A percentile compares a stretch with the other conserved stretches of the same genome.
These are phyloP conservation scores for Soucietia sequanensis DNA, from an alignment of 805 yeast genomes.

Conservation along the genomic window DNA sequence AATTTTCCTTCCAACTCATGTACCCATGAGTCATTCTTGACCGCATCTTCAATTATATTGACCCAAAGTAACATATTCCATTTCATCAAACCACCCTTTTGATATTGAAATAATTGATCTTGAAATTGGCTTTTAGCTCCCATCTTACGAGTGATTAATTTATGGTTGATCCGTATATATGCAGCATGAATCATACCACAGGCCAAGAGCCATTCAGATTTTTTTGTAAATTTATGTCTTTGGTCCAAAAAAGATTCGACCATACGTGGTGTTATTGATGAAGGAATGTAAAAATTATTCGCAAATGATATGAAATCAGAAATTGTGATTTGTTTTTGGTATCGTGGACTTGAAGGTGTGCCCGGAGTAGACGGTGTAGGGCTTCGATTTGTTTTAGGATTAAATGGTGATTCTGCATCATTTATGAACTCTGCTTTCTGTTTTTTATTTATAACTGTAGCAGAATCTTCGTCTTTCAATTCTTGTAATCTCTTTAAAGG, in stretches of 20 bases:
- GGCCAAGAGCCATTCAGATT: conserved; percentile 66
- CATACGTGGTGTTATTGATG: conserved; percentile 47
- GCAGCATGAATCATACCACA: conserved; percentile 66
- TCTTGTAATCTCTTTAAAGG: conserved; percentile 37
- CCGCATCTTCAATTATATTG: conserved; percentile 50
- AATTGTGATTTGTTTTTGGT: conserved; percentile 25
- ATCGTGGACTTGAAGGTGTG: conserved; percentile 6
- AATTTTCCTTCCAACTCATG: conserved; percentile 49
- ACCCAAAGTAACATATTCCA: conserved; percentile 54
- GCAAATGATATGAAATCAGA: conserved; percentile 47
- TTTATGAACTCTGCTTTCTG: conserved; percentile 6
- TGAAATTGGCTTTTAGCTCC: conserved; percentile 50
- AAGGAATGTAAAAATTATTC: conserved; percentile 63
- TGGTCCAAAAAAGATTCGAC: conserved; percentile 50
- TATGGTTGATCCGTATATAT: conserved; percentile 52
- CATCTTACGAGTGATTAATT: conserved; percentile 42
- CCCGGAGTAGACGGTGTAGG: conserved; percentile 3
- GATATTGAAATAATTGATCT: conserved; percentile 50
- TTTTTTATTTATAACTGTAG: conserved; percentile 9
- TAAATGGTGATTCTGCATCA: conserved; percentile 27
- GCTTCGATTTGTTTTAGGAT: conserved; percentile 13
- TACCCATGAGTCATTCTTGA: conserved; percentile 63
- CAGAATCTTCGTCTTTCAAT: conserved; percentile 15
- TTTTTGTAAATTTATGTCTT: conserved; percentile 48
- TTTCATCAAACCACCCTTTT: conserved; percentile 51